A percentile compares a stretch with the other conserved stretches of the same genome.
phyloP scores from a whole-genome alignment of 2,329 filamentous ascomycete species.

The Pseudogymnoascus sp. region DNA sequence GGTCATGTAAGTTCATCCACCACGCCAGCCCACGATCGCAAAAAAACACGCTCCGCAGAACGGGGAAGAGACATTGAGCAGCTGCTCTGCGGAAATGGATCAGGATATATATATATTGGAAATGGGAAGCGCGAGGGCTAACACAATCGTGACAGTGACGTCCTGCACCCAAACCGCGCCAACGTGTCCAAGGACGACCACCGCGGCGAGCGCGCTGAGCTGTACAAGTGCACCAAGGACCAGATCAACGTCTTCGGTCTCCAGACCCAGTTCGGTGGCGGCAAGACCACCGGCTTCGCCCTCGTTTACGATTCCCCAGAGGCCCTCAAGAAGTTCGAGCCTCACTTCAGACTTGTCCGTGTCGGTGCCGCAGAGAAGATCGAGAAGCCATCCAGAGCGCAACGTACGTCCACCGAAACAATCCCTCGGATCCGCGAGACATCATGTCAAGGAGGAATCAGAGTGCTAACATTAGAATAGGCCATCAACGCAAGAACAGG shows the following conservation, averaged over 20 bases:
- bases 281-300: slow-evolving; percentile 98
- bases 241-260: slow-evolving; percentile 98
- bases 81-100: slow-evolving; percentile 10
- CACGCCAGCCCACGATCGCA: slow-evolving; percentile 12
- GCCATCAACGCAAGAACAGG: slow-evolving; percentile 99
- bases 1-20: slow-evolving; percentile 77
- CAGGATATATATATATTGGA: slow-evolving; percentile 15
- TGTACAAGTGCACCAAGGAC: slow-evolving; percentile 98
- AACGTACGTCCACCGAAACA: slow-evolving; percentile 66
- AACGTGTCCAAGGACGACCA: slow-evolving; percentile 99
- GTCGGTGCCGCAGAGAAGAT: slow-evolving; percentile 89
- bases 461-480: slow-evolving; percentile 44
- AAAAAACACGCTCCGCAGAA: slow-evolving; percentile 9
- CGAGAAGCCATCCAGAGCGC: slow-evolving; percentile 97
- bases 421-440: not conserved
- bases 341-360: slow-evolving; percentile 91
- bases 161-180: slow-evolving; percentile 96
- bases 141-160: slow-evolving; percentile 60
- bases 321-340: slow-evolving; percentile 99
- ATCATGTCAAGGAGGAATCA: not conserved
- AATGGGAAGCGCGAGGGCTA: slow-evolving; percentile 6
- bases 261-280: slow-evolving; percentile 97
- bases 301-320: slow-evolving; percentile 98
- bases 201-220: slow-evolving; percentile 82
- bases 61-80: slow-evolving; percentile 13